Percentiles rank a stretch among this genome's conserved stretches.
Conservation (phyloP, 805 yeast species). For the Saccharomycopsis sp. region DNA sequence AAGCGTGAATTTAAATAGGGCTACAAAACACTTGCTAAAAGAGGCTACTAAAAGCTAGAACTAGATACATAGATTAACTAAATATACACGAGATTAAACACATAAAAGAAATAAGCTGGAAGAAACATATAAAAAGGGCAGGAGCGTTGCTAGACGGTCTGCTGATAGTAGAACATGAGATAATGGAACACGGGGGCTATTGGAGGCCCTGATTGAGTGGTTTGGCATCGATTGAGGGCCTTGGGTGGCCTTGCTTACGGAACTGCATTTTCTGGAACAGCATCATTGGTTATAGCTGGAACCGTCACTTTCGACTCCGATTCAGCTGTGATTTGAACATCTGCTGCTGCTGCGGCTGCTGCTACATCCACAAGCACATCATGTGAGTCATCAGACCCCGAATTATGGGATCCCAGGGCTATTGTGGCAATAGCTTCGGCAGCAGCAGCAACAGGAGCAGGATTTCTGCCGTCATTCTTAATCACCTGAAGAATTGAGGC, state of each 20-base stretch:
- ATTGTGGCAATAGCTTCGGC: conserved; percentile 4
- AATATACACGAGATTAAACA: not conserved
- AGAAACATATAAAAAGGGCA: not conserved
- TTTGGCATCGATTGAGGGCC: no score
- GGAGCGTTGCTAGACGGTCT: no score
- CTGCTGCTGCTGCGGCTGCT: not conserved
- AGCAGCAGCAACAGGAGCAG: conserved; percentile 3
- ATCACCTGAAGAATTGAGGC: conserved; percentile 39
- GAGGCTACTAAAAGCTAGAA: not conserved
- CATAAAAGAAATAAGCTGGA: not conserved
- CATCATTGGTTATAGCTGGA: not conserved
- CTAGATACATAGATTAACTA: not conserved
- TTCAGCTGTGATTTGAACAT: not conserved
- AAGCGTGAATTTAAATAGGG: no score
- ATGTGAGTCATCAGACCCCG: no score
- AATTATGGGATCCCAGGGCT: not conserved
- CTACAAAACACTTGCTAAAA: not conserved
- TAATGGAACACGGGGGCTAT: no score
- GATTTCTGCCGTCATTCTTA: conserved; percentile 25
- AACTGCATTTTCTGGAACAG: not conserved
- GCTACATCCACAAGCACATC: not conserved
- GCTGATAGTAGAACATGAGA: no score
- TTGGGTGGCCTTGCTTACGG: no score
- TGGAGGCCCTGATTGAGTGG: no score
- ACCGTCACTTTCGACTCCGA: conserved; percentile 11